Conservation (phyloP, 768 basidiomycete species). For the Phylloporus scabripes region DNA sequence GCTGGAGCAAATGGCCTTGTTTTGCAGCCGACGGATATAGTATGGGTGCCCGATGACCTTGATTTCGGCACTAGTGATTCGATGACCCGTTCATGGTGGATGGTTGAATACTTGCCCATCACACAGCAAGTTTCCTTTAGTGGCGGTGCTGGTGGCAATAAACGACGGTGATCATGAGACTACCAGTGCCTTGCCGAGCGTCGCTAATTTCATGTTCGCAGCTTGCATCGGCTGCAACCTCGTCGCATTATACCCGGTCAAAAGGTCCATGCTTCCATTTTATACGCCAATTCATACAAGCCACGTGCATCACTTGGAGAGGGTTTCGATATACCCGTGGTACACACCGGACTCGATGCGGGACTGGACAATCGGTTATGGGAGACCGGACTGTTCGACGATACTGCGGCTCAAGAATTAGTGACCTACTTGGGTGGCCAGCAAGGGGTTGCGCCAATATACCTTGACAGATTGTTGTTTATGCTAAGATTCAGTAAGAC, state of each 20-base stretch:
- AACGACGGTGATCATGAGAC: constrained; percentile 16
- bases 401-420: constrained; percentile 11
- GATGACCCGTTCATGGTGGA: constrained; percentile 13
- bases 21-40: constrained; percentile 21
- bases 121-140: constrained; percentile 21
- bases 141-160: constrained; percentile 16
- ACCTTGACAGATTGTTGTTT: constrained; percentile 9
- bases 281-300: constrained; percentile 18
- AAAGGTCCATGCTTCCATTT: constrained; percentile 23
- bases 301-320: constrained; percentile 17
- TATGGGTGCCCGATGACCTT: constrained; percentile 25
- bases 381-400: constrained; percentile 19
- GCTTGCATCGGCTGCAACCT: constrained; percentile 13
- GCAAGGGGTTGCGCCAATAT: constrained; percentile 1
- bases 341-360: not conserved
- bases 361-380: constrained; percentile 9
- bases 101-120: constrained; percentile 21
- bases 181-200: not conserved
- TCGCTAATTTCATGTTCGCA: constrained; percentile 1
- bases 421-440: constrained; percentile 5
- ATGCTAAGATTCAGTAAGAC: constrained; percentile 7
- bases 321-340: constrained; percentile 19
- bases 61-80: constrained; percentile 20
- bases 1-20: constrained; percentile 23
- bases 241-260: constrained; percentile 26